Percentiles rank a stretch among this genome's conserved stretches.
phyloP scores from a whole-genome alignment of 441 rosid genomes.

The Mallotus repandus region DNA sequence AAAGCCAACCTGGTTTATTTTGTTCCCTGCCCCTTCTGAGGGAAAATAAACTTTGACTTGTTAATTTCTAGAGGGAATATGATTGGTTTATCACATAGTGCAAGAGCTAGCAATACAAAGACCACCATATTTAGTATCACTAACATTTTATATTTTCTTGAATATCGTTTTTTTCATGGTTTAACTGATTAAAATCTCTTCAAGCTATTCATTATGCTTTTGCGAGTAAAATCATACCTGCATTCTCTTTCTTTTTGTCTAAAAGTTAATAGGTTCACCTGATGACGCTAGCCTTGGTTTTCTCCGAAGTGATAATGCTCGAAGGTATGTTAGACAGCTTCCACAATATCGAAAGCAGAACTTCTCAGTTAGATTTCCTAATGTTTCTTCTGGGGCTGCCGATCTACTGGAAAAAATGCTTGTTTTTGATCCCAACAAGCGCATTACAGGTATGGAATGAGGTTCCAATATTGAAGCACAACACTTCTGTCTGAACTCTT shows the following conservation, averaged over 20 bases:
- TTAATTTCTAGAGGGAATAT: too few relatives aligned
- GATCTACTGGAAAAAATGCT: slow-evolving; percentile 96
- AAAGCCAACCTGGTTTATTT: too few relatives aligned
- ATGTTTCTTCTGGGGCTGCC: slow-evolving; percentile 61
- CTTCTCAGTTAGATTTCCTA: slow-evolving; percentile 69
- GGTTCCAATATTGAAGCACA: slow-evolving; percentile 5
- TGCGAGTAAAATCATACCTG: background rate
- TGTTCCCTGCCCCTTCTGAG: too few relatives aligned
- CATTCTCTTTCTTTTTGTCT: slow-evolving; percentile 20
- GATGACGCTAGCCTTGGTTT: slow-evolving; percentile 88
- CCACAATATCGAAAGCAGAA: slow-evolving; percentile 81
- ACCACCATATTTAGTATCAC: too few relatives aligned
- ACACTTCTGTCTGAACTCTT: background rate
- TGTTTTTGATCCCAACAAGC: slow-evolving; percentile 85
- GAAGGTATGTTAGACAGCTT: slow-evolving; percentile 84
- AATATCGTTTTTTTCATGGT: background rate
- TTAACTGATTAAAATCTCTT: background rate
- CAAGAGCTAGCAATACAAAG: too few relatives aligned
- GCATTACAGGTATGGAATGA: slow-evolving; percentile 63
- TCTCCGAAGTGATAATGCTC: slow-evolving; percentile 81
- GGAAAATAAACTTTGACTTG: background rate
- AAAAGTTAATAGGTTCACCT: slow-evolving; percentile 88
- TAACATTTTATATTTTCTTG: background rate
- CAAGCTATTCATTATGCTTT: background rate
- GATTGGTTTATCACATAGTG: too few relatives aligned